phyloP scores from a whole-genome alignment of 495 filamentous ascomycete genomes.

The Usnea hakonensis region DNA sequence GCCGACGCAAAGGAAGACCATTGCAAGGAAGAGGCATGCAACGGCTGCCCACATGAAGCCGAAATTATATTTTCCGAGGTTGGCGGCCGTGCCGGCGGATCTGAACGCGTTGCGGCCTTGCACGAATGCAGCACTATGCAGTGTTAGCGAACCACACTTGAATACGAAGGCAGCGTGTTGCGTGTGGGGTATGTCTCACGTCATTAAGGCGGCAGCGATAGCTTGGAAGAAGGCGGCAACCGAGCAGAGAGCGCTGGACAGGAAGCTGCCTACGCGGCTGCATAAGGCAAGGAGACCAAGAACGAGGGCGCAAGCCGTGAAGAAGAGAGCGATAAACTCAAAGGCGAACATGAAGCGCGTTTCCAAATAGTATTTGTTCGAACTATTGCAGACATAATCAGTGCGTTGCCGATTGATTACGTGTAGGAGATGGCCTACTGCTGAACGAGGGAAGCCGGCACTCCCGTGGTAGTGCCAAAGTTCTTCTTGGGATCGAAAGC shows the following conservation, averaged over 20 bases:
- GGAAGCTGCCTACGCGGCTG: conserved; percentile 51
- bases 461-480: conserved; percentile 49
- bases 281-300: conserved; percentile 54
- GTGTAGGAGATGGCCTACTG: conserved; percentile 33
- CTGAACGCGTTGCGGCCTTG: conserved; percentile 66
- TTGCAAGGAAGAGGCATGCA: conserved; percentile 60
- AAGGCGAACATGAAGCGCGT: conserved; percentile 69
- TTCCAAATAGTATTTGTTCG: conserved; percentile 49
- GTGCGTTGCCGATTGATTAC: background rate
- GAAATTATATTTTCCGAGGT: conserved; percentile 64
- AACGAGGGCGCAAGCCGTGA: conserved; percentile 51
- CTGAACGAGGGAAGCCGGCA: conserved; percentile 47
- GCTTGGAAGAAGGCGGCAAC: conserved; percentile 56
- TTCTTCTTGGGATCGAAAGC: conserved; percentile 60
- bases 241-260: conserved; percentile 48
- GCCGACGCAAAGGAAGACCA: conserved; percentile 60
- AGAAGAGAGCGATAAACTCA: conserved; percentile 60
- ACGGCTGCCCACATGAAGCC: conserved; percentile 82
- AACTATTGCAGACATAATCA: background rate
- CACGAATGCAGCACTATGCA: conserved; percentile 61
- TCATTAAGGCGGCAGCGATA: conserved; percentile 59
- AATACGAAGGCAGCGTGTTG: background rate
- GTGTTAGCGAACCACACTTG: conserved; percentile 1
- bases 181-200: conserved; percentile 43
- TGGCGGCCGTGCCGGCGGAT: conserved; percentile 46